Conservation (phyloP, 2,329 filamentous ascomycete genomes). For the Fusarium oxysporum region DNA sequence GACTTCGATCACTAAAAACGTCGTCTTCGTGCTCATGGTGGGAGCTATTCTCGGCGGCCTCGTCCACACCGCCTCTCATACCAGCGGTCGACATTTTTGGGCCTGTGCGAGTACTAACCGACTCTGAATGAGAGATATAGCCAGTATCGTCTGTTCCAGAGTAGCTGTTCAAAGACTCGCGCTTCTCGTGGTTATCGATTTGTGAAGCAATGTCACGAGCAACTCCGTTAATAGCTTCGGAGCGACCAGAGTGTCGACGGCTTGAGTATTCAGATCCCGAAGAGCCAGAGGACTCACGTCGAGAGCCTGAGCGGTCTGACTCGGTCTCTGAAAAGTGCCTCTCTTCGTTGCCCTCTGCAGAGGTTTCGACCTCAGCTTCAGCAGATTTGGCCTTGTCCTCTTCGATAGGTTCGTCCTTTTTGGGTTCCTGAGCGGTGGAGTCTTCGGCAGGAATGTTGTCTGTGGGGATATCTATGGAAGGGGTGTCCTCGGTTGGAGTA, state of each 20-base stretch:
- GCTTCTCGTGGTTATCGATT: conserved; percentile 53
- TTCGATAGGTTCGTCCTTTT: conserved; percentile 13
- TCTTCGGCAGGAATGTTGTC: conserved; percentile 18
- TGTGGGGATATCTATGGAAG: conserved; percentile 13
- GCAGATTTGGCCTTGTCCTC: conserved; percentile 15
- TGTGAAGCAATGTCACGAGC: conserved; percentile 63
- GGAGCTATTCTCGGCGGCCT: conserved; percentile 59
- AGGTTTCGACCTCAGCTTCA: conserved; percentile 18
- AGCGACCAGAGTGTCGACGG: conserved; percentile 57
- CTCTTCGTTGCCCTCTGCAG: conserved; percentile 18
- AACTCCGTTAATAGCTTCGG: conserved; percentile 66
- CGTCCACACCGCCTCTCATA: conserved; percentile 39
- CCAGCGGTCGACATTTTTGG: conserved; percentile 38
- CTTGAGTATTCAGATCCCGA: conserved; percentile 38
- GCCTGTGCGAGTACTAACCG: conserved; percentile 41
- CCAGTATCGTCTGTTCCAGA: conserved; percentile 37
- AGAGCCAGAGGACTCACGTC: conserved; percentile 42
- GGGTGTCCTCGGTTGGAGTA: conserved; percentile 14
- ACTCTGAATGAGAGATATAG: conserved; percentile 44
- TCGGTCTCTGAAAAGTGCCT: conserved; percentile 27
- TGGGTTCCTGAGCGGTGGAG: conserved; percentile 8
- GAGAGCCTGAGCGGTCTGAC: conserved; percentile 35
- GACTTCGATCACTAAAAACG: conserved; percentile 69
- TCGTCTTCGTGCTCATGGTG: conserved; percentile 66
- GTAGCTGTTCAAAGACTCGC: conserved; percentile 43